These are phyloP conservation scores for Blastocystis sp. DNA, from an alignment of 352 stramenopile species.

Conservation along the genomic window DNA sequence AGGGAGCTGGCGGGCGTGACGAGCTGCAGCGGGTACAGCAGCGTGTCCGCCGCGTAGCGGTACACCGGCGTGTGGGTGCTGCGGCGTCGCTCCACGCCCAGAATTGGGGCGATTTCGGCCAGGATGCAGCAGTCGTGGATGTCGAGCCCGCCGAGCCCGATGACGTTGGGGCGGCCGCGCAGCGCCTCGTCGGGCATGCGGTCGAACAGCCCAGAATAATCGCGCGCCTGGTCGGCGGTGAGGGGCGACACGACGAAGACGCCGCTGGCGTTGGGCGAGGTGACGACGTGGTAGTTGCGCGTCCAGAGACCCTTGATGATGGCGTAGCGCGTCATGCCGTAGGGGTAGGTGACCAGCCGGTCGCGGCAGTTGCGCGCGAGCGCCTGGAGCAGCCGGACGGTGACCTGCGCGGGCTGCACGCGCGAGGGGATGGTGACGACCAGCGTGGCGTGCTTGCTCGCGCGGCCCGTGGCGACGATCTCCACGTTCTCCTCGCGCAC, in stretches of 20 bases:
- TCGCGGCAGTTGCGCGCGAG: conserved; percentile 27
- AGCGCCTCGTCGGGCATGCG: conserved; percentile 27
- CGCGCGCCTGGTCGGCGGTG: not conserved
- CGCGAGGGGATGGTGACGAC: conserved; percentile 73
- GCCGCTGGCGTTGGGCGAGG: conserved; percentile 12
- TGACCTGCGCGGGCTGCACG: not conserved
- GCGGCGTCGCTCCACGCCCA: conserved; percentile 88
- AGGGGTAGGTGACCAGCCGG: conserved; percentile 27
- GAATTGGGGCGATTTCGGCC: conserved; percentile 81
- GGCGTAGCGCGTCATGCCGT: not conserved
- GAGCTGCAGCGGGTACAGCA: conserved; percentile 91
- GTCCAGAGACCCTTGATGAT: conserved; percentile 11
- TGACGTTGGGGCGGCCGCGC: conserved; percentile 72
- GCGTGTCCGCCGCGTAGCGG: conserved; percentile 85
- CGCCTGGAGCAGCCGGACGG: not conserved
- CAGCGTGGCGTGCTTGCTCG: conserved; percentile 76
- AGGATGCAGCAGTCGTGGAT: conserved; percentile 82
- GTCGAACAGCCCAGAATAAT: not conserved
- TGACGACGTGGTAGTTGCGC: conserved; percentile 23
- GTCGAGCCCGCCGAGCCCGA: conserved; percentile 85
- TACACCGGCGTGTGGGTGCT: conserved; percentile 87
- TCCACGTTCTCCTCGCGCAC: conserved; percentile 75
- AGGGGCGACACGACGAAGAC: not conserved
- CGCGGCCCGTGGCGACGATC: conserved; percentile 72
- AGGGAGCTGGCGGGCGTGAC: conserved; percentile 84